Evolutionary conservation across 768 basidiomycete species (phyloP).

Genomic region (Tephrocybe sp.): DNA sequence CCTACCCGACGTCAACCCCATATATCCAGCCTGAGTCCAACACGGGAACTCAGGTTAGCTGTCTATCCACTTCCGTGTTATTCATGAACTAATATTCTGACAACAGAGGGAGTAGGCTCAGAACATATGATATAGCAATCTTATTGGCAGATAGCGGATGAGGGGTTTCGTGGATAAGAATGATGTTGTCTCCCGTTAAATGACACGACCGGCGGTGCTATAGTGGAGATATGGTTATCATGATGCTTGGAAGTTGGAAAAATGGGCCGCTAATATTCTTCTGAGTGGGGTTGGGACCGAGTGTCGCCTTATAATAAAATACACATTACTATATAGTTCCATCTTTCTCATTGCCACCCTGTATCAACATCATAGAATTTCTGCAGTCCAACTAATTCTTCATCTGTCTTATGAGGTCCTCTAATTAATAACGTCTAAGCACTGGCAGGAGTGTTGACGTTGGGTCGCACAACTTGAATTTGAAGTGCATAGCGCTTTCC

Average conservation of each 20-base stretch:
- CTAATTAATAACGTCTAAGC: too few species aligned
- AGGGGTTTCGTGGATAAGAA: constrained; percentile 42
- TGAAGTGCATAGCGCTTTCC: too few species aligned
- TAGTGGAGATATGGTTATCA: constrained; percentile 45
- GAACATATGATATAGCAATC: constrained; percentile 48
- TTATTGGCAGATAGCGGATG: constrained; percentile 45
- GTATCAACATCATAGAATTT: too few species aligned
- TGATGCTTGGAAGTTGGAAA: constrained; percentile 50
- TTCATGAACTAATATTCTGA: constrained; percentile 43
- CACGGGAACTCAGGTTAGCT: constrained; percentile 35
- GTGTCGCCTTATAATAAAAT: too few species aligned
- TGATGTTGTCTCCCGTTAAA: constrained; percentile 35
- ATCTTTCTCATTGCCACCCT: too few species aligned
- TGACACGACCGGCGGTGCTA: constrained; percentile 39
- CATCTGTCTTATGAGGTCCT: too few species aligned
- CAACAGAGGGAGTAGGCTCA: constrained; percentile 45
- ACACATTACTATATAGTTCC: too few species aligned
- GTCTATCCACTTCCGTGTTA: constrained; percentile 37
- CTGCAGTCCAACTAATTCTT: too few species aligned
- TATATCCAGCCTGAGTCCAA: constrained; percentile 43
- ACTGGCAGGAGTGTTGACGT: too few species aligned
- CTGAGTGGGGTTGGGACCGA: neutral
- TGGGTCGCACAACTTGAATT: too few species aligned
- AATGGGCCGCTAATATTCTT: constrained; percentile 26
- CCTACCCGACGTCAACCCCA: constrained; percentile 53